Conservation (phyloP, 176 grass and related monocot species). For the Paspalum vaginatum region DNA sequence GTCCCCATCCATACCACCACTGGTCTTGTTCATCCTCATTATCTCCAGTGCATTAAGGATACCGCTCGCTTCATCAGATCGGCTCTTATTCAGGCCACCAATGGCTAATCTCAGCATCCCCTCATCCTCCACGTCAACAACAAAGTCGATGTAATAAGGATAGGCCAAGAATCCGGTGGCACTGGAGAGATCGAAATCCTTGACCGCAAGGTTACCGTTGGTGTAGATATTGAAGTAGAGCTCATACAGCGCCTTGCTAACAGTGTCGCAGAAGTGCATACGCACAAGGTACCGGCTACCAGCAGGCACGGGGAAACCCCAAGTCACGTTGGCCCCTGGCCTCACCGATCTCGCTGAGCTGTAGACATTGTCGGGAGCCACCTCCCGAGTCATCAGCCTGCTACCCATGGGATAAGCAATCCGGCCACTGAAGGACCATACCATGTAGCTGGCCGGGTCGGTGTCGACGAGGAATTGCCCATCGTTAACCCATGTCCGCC, state of each 20-base stretch:
- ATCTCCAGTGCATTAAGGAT: slow-evolving; percentile 97
- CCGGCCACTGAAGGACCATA: slow-evolving; percentile 59
- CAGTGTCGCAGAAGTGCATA: slow-evolving; percentile 94
- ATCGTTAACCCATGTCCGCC: slow-evolving; percentile 94
- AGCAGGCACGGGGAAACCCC: slow-evolving; percentile 66
- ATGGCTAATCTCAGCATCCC: slow-evolving; percentile 64
- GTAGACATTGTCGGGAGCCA: slow-evolving; percentile 86
- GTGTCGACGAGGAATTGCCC: slow-evolving; percentile 39
- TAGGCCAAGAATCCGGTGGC: slow-evolving; percentile 60
- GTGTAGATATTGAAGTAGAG: slow-evolving; percentile 80
- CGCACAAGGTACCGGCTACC: slow-evolving; percentile 71
- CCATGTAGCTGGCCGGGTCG: slow-evolving; percentile 39
- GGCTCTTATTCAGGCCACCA: slow-evolving; percentile 53
- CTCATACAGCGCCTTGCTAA: slow-evolving; percentile 68
- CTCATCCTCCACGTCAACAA: slow-evolving; percentile 57
- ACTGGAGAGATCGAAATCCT: slow-evolving; percentile 79
- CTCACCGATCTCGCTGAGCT: slow-evolving; percentile 62
- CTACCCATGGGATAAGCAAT: slow-evolving; percentile 73
- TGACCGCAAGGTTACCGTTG: slow-evolving; percentile 65
- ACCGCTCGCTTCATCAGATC: slow-evolving; percentile 50
- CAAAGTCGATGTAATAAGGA: slow-evolving; percentile 88
- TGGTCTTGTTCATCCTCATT: slow-evolving; percentile 88
- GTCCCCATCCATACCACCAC: slow-evolving; percentile 60
- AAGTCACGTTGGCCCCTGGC: slow-evolving; percentile 66
- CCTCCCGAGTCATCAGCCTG: slow-evolving; percentile 64